Evolutionary conservation across 768 basidiomycete genomes (phyloP), one percentile per base, ranked within the genome.

Genomic region (Phanerochaete carnosa): DNA sequence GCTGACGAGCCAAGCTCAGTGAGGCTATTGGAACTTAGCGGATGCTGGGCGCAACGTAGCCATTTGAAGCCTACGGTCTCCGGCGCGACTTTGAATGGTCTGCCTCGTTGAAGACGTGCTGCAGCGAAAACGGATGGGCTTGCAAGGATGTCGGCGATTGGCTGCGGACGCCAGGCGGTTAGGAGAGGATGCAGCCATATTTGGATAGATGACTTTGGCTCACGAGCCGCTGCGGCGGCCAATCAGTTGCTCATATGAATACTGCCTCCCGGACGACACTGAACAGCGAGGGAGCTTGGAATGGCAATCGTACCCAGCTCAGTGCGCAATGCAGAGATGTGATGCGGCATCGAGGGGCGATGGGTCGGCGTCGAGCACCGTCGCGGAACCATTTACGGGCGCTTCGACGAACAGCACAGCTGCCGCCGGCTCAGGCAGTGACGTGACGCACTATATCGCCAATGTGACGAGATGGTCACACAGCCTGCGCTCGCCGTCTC

Each of bases 371-470:
- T n/a, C 33, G 33, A 6, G 13, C 33, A 35, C 6, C 39, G 39
- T 43, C 39, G 39, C 39, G 39, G 39, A 43, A 43, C 19, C 39
- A 43, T 4, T 9, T 43, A 9, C 16, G 39, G 6, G 39, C 39
- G 39, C 39, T 19, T 19, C 39, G 6, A 19, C 11, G 11, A 19
- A 43, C 39, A 4, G 4, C 39, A 19, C 39, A 8, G 39, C 39
- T 43, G 39, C 52, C 29, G 52, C 30, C 52, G 47, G 47, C 29
- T 12, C 22, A 26, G 22, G 29, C 16, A 11, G 43, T 57, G 56
- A 57, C 47, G 57, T 58, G 46, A 58, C 57, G 45, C 33, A 58
- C 57, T 58, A 50, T 50, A 58, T 58, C 57, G 25, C 39, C 23
- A 29, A 29, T 33, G 57, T 58, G 57, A 58, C 57, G 57, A 57